A percentile compares a stretch with the other conserved stretches of the same genome.
Evolutionary conservation across 2,329 filamentous ascomycete species (phyloP).

Genomic region (Blumeria hordei): DNA sequence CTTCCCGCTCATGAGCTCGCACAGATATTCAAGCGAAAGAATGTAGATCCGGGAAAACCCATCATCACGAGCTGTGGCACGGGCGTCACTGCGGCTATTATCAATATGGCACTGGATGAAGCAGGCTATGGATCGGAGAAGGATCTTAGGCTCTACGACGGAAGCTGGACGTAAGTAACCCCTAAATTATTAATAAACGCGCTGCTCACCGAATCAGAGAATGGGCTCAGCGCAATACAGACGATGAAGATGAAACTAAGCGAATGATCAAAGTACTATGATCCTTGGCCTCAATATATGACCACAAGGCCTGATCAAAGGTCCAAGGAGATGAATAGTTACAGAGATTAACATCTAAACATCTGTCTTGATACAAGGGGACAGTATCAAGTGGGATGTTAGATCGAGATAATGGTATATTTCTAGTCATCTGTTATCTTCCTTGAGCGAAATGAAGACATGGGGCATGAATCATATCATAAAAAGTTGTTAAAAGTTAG

Average conservation of each 20-base stretch:
- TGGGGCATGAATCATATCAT: too few relatives aligned
- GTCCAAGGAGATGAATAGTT: too few relatives aligned
- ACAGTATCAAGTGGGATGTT: not conserved
- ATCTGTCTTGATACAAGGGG: not conserved
- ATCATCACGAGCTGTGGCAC: conserved; percentile 81
- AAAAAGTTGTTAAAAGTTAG: too few relatives aligned
- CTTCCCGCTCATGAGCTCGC: conserved; percentile 46
- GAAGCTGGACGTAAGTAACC: conserved; percentile 76
- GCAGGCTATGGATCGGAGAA: conserved; percentile 47
- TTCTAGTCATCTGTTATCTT: too few relatives aligned
- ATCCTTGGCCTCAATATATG: too few relatives aligned
- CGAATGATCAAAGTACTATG: too few relatives aligned
- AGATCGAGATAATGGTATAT: too few relatives aligned
- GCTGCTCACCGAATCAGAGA: conserved; percentile 20
- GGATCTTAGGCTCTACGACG: conserved; percentile 65
- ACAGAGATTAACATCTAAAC: too few relatives aligned
- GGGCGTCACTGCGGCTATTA: conserved; percentile 74
- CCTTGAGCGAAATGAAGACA: too few relatives aligned
- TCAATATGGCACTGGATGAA: conserved; percentile 66
- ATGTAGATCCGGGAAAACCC: conserved; percentile 53
- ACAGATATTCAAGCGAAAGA: conserved; percentile 55
- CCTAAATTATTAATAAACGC: not conserved
- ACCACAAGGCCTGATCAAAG: too few relatives aligned
- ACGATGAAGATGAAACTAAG: conserved; percentile 8
- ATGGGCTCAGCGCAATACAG: conserved; percentile 41